Conservation (phyloP, 1,284 basidiomycete genomes). For the Apiotrichum montevideense region DNA sequence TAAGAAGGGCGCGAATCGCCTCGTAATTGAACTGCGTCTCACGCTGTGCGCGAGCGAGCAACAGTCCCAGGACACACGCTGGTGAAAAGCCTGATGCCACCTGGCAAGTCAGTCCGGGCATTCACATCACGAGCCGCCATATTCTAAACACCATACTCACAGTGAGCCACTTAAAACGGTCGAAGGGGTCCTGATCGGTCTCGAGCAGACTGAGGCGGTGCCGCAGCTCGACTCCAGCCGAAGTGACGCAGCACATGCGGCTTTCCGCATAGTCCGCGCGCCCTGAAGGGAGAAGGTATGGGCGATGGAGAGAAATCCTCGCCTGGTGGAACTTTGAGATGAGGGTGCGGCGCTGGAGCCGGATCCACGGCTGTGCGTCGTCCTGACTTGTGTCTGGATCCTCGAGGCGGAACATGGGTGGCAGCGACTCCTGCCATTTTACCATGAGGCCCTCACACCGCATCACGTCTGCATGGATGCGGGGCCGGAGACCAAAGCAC, state of each 20-base stretch:
- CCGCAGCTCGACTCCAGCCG: constrained; percentile 22
- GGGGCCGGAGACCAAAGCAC: constrained; percentile 27
- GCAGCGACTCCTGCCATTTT: constrained; percentile 20
- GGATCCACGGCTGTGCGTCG: constrained; percentile 19
- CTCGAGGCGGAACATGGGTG: constrained; percentile 27
- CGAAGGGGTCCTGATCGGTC: constrained; percentile 21
- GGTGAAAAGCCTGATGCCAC: constrained; percentile 29
- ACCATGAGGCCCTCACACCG: constrained; percentile 24
- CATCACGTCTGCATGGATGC: constrained; percentile 24
- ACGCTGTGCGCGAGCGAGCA: constrained; percentile 18
- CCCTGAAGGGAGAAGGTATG: constrained; percentile 23
- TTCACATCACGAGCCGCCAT: neutral
- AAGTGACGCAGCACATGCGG: constrained; percentile 20
- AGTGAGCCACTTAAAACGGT: constrained; percentile 36
- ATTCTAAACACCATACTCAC: constrained; percentile 9
- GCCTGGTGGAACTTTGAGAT: constrained; percentile 30
- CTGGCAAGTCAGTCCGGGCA: constrained; percentile 6
- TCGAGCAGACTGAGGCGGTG: constrained; percentile 20
- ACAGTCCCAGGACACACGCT: constrained; percentile 26
- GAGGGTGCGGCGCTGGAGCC: constrained; percentile 27
- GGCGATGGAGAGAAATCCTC: constrained; percentile 29
- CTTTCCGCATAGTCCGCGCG: constrained; percentile 10
- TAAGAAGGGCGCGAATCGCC: constrained; percentile 11
- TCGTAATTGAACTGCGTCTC: constrained; percentile 14
- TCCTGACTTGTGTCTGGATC: constrained; percentile 23